Percentiles rank a stretch among this genome's conserved stretches.
Conservation (phyloP, 345 rosid species). For the Eucalyptus paniculata region DNA sequence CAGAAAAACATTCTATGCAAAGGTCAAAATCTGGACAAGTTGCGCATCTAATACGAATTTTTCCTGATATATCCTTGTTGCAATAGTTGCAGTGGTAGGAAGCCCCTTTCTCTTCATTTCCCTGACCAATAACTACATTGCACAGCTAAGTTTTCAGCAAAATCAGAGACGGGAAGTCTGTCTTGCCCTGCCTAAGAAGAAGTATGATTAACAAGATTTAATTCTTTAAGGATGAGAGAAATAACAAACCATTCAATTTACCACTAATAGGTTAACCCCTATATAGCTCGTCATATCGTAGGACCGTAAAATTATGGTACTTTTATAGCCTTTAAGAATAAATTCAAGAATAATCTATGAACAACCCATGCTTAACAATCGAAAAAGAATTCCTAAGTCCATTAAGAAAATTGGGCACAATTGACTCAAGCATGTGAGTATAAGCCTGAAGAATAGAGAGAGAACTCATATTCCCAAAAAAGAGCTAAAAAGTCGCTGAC, state of each 20-base stretch:
- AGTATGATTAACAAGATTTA: neutral
- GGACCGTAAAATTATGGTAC: neutral
- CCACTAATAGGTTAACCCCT: neutral
- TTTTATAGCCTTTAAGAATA: neutral
- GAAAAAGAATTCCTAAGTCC: neutral
- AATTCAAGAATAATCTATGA: neutral
- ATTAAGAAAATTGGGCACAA: neutral
- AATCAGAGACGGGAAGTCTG: neutral
- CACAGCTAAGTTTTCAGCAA: neutral
- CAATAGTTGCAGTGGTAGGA: constrained; percentile 89
- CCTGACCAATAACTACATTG: constrained; percentile 25
- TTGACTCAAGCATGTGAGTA: neutral
- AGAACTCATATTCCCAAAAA: neutral
- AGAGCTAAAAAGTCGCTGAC: neutral
- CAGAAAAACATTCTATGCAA: constrained; percentile 79
- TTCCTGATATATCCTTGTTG: constrained; percentile 75
- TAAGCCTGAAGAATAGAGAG: neutral
- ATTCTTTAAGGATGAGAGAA: neutral
- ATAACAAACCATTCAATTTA: neutral
- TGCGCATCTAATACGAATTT: constrained; percentile 81
- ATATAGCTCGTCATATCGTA: neutral
- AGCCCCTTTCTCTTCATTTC: constrained; percentile 32
- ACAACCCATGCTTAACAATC: neutral
- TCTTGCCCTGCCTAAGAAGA: neutral
- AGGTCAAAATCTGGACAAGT: constrained; percentile 85